Base-by-base conservation (phyloP, 305 asterid genomes). In the Fraxinus xanthoxyloides region DNA sequence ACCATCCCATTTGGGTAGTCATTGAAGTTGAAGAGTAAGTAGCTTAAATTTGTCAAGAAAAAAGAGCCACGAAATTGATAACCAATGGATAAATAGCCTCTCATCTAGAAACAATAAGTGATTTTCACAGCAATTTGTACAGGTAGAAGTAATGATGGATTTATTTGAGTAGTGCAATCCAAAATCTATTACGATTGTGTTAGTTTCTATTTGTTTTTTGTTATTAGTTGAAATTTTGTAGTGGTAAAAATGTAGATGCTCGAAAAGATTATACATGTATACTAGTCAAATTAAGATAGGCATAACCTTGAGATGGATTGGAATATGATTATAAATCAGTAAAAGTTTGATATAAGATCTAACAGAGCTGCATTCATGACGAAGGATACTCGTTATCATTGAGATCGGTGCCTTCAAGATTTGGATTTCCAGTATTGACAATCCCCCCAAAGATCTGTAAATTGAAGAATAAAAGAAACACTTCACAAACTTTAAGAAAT, bases 1-100 rank as follows among this genome's bases (percentile, higher is more conserved):
- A 96, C 93, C 99, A 97, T 97, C 87, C 99, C 99, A 79, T 90
- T 97, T 80, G 99, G 92, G 85, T 94, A 97, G 87, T 97, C 99
- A 79, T 97, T 96, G 93, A 97, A 97, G 89, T 97, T 97, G 92
- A 97, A 96, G 90, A 97, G 95, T 75, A 94, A 88, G 86, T 97
- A 97, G 91, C 99, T 97, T 72, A 73, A 70, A 83, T 73, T 80
- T 31, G 97, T 96, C 89, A 96, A 89, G 98, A 90, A 81, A 77
- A 80, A 75, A 72, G 54, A 54, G 54, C 73, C 30, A 82, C 32
- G 19, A 46, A 82, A 69, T 77, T 23, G 75, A 76, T 72, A 28
- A 26, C 35, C 24, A 31, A 70, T 70, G 46, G 38, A 30, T 9
- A 31, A 70, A 70, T 28, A 70, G 24, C 43, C 35, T 70, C 40